A percentile compares a stretch with the other conserved stretches of the same genome.
Evolutionary conservation across 2,329 filamentous ascomycete species (phyloP).

Genomic region (Ceratocystis alfenasii): DNA sequence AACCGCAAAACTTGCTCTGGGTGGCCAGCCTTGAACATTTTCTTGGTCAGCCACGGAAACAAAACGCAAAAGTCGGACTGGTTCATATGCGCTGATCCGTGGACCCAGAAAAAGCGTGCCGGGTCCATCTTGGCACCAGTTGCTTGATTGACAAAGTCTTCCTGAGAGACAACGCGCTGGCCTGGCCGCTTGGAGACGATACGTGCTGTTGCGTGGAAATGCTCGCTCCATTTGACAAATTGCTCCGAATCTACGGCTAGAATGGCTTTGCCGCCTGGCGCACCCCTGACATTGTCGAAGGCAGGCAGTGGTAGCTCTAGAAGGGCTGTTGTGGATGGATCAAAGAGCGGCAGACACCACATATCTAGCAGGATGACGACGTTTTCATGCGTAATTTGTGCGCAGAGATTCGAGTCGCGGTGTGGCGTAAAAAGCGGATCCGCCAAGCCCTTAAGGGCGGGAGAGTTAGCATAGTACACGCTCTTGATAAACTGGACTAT

Average conservation of each 20-base stretch:
- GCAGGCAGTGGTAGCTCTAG: conserved; percentile 62
- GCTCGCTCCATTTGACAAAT: conserved; percentile 66
- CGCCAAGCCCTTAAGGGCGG: conserved; percentile 37
- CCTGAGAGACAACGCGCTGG: conserved; percentile 32
- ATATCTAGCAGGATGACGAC: conserved; percentile 63
- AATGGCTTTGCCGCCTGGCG: conserved; percentile 45
- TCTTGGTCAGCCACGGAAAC: conserved; percentile 58
- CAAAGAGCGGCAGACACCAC: conserved; percentile 64
- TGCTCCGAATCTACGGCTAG: conserved; percentile 63
- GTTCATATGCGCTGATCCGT: conserved; percentile 62
- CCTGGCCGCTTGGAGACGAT: conserved; percentile 48
- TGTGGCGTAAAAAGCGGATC: conserved; percentile 51
- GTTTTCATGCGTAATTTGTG: conserved; percentile 56
- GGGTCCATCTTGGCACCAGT: conserved; percentile 30
- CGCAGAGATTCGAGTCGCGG: conserved; percentile 42
- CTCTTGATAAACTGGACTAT: conserved; percentile 67
- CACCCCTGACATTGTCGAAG: conserved; percentile 42
- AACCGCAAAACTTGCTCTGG: conserved; percentile 48
- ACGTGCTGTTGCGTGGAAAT: conserved; percentile 57
- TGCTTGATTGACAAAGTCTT: conserved; percentile 27
- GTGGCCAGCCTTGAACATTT: conserved; percentile 44
- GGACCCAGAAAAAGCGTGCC: conserved; percentile 64
- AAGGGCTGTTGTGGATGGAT: conserved; percentile 49
- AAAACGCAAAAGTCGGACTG: conserved; percentile 76
- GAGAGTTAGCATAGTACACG: conserved; percentile 51